Evolutionary conservation across 177 flowering plant species (phyloP).

Genomic region (Vitis hybrid): DNA sequence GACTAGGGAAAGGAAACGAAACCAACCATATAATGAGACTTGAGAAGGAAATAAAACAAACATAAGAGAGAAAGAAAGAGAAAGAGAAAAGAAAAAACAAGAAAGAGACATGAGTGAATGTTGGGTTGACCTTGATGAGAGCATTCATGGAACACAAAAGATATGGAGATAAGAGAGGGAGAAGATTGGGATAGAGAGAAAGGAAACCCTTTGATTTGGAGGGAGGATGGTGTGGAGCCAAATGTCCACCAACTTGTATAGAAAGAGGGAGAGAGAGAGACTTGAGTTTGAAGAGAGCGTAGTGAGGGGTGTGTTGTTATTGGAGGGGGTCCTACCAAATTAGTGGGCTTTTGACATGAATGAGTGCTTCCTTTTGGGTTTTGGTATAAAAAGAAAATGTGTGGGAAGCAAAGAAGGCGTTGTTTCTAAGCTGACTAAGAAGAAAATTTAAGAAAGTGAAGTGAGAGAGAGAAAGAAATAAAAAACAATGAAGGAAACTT

Average conservation of each 20-base stretch:
- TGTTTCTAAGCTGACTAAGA: constrained; percentile 60
- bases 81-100: constrained; percentile 12
- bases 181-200: constrained; percentile 9
- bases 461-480: constrained; percentile 10
- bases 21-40: constrained; percentile 8
- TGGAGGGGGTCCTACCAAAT: constrained; percentile 40
- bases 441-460: background rate
- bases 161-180: constrained; percentile 13
- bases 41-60: background rate
- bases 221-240: constrained; percentile 39
- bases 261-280: constrained; percentile 24
- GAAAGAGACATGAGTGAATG: constrained; percentile 38
- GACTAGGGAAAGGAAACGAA: constrained; percentile 22
- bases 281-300: constrained; percentile 24
- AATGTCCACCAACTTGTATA: constrained; percentile 27
- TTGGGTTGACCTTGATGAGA: constrained; percentile 37
- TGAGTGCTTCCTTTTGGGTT: constrained; percentile 62
- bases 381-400: constrained; percentile 30
- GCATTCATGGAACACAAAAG: constrained; percentile 5
- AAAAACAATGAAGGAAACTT: constrained; percentile 35
- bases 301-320: constrained; percentile 7
- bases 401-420: constrained; percentile 67
- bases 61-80: background rate
- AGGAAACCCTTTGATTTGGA: constrained; percentile 16
- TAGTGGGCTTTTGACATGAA: constrained; percentile 45